These are phyloP conservation scores for Ramalina peruviana DNA, from an alignment of 495 filamentous ascomycete species.

Conservation along the genomic window DNA sequence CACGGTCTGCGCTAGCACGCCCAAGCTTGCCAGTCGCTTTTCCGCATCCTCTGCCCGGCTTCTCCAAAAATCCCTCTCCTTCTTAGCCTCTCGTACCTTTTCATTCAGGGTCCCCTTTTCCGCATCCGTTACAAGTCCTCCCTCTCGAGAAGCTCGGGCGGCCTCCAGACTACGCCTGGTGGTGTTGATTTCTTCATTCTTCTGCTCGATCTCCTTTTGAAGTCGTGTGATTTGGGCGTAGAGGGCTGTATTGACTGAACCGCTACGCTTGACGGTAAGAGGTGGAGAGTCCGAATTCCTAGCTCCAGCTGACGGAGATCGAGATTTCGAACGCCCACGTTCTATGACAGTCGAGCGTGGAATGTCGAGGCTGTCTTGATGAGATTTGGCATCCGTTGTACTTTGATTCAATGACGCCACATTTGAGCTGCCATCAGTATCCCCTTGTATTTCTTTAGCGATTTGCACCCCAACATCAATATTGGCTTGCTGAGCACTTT, in stretches of 20 bases:
- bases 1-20: no score
- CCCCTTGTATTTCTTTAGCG: no score
- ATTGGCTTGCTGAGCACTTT: background rate
- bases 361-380: background rate
- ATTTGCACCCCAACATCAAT: no score
- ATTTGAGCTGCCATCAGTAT: background rate
- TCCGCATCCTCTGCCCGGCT: conserved; percentile 36
- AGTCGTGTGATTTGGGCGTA: conserved; percentile 32
- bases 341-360: background rate
- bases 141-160: background rate
- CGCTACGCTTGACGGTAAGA: conserved; percentile 7
- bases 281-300: background rate
- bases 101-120: conserved; percentile 30
- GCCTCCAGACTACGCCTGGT: conserved; percentile 29
- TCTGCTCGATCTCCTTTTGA: conserved; percentile 26
- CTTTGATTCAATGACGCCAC: background rate
- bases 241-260: conserved; percentile 24
- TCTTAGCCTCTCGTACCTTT: conserved; percentile 28
- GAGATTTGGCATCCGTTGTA: background rate
- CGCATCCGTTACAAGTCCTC: background rate
- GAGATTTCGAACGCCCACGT: background rate
- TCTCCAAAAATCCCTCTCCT: conserved; percentile 33
- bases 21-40: conserved; percentile 21
- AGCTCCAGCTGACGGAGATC: background rate
- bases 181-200: conserved; percentile 27